phyloP scores from a whole-genome alignment of 176 grass and related monocot genomes.

The Musa beccarii region DNA sequence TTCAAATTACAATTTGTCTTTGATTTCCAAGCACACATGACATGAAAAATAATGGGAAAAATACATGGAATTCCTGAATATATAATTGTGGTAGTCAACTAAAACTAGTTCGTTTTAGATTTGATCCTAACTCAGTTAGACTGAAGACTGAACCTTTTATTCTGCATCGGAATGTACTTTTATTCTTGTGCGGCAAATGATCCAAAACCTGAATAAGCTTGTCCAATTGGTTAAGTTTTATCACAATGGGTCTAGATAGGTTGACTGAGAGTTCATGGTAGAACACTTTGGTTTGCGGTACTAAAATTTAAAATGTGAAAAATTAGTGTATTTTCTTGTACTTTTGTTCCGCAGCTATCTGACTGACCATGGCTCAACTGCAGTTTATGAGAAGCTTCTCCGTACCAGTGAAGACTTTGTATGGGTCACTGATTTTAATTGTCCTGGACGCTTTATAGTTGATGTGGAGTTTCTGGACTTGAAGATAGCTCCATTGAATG shows the following conservation, averaged over 20 bases:
- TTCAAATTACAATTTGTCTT: too few relatives aligned
- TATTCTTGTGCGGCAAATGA: not conserved
- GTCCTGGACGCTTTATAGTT: constrained; percentile 52
- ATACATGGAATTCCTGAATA: too few relatives aligned
- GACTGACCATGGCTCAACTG: constrained; percentile 14
- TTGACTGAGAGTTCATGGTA: too few relatives aligned
- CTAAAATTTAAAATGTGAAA: not conserved
- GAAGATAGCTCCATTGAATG: constrained; percentile 50
- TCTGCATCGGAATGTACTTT: not conserved
- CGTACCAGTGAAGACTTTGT: constrained; percentile 83
- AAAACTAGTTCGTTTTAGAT: not conserved
- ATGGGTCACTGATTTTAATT: constrained; percentile 54
- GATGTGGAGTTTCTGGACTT: constrained; percentile 93
- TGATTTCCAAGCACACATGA: too few relatives aligned
- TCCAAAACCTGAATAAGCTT: not conserved
- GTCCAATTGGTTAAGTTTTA: not conserved
- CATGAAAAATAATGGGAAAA: too few relatives aligned
- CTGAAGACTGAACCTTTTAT: not conserved
- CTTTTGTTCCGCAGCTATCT: not conserved
- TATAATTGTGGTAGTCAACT: not conserved
- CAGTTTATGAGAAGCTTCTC: constrained; percentile 55
- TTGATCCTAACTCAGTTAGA: not conserved
- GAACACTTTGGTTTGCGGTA: too few relatives aligned
- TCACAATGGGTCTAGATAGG: not conserved
- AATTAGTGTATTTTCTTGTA: not conserved